Evolutionary conservation across 768 basidiomycete genomes (phyloP), one percentile per base, ranked within the genome.

Genomic region (Podaxis mareebaensis): DNA sequence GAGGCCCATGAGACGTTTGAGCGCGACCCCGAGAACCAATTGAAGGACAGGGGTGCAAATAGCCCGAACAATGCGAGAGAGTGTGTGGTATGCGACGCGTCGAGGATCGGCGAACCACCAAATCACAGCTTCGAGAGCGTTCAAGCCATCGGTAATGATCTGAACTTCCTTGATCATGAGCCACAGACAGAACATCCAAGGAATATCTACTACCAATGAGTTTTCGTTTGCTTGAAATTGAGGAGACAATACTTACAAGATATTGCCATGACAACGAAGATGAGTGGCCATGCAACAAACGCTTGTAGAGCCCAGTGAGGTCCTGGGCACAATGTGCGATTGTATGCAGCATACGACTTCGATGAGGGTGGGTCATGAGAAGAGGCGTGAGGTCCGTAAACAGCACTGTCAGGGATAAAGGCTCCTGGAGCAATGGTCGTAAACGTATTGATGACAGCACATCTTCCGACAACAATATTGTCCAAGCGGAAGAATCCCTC

Each of bases 321-420:
- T 58, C 76, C 69, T 2, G 66, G 60, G 8, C 75, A 61, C 33
- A 73, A 62, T 15, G 79, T 78, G 15, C 79, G 73, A 64, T 80
- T 81, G 63, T 79, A 79, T 20, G 74, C 73, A 11, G 77, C 76
- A 62, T 74, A 78, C 2, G 72, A 68, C 28, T 70, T 67, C 0
- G 79, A 77, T 3, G 77, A 75, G 0, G 79, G 76, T 1, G 59
- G 52, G 42, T 81, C 79, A 61, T 76, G 73, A 8, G 79, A 79
- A 0, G 79, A 79, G n/a, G 80, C 74, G 60, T 83, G 81, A 7
- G 81, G 81, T 1, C 81, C 81, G 55, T 78, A 81, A 1, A 81
- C 80, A 1, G 73, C 56, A 40, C 72, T 70, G 44, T 74, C 73
- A 2, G 74, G 66, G 49, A 81, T 77, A 36, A 62, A 57, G 4